Evolutionary conservation across 768 basidiomycete genomes (phyloP).

Genomic region (Hypholoma fasciculare): DNA sequence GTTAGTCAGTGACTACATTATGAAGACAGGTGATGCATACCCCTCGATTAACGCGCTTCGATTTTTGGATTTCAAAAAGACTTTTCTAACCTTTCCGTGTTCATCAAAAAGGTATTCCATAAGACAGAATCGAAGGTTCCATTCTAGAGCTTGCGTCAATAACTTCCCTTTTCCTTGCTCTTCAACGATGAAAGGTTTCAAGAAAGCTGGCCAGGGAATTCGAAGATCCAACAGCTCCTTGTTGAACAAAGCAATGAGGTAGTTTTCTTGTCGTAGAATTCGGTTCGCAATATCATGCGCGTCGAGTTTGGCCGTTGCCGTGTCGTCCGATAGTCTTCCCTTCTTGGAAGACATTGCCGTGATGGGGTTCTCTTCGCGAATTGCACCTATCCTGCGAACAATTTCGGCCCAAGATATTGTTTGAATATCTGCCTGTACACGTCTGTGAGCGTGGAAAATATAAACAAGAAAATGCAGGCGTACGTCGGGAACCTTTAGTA

Average conservation of each 20-base stretch:
- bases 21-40: conserved; percentile 37
- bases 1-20: background rate
- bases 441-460: conserved; percentile 8
- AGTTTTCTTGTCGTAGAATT: conserved; percentile 98
- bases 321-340: conserved; percentile 51
- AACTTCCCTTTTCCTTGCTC: conserved; percentile 72
- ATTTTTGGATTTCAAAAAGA: conserved; percentile 87
- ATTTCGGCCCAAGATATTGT: conserved; percentile 97
- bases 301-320: conserved; percentile 84
- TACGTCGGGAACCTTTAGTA: conserved; percentile 94
- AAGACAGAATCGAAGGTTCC: conserved; percentile 95
- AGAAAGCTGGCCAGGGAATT: conserved; percentile 68
- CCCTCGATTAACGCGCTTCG: conserved; percentile 77
- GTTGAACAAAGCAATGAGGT: conserved; percentile 96
- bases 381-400: conserved; percentile 84
- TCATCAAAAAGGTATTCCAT: conserved; percentile 94
- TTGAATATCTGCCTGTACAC: conserved; percentile 85
- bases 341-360: conserved; percentile 78
- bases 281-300: conserved; percentile 98
- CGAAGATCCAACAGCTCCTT: conserved; percentile 91
- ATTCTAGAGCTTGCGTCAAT: conserved; percentile 90
- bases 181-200: conserved; percentile 50
- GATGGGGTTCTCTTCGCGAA: conserved; percentile 91
- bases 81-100: conserved; percentile 87
- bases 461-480: conserved; percentile 13